Percentiles rank a stretch among this genome's conserved stretches.
Conservation (phyloP, 176 grass and related monocot species). For the Carex scoparia region DNA sequence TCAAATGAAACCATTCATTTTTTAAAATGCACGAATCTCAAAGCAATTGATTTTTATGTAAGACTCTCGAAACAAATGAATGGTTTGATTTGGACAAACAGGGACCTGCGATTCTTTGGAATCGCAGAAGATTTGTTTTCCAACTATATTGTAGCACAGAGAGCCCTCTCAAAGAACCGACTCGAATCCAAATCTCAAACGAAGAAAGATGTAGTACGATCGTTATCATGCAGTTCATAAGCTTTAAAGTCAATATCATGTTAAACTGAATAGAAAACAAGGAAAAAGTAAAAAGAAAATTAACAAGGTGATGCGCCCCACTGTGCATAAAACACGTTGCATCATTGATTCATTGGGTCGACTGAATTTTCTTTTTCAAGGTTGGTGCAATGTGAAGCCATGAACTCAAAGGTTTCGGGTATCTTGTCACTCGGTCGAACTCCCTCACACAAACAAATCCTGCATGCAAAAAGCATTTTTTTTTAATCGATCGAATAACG, state of each 20-base stretch:
- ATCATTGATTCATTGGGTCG: neutral
- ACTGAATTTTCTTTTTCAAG: neutral
- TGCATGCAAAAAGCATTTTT: conserved; percentile 29
- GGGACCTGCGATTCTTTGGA: too few species aligned
- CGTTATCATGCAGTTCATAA: neutral
- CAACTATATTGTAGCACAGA: neutral
- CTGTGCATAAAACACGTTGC: neutral
- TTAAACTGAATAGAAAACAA: neutral
- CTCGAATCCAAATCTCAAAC: neutral
- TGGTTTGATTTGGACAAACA: too few species aligned
- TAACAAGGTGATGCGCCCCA: neutral
- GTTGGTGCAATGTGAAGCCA: conserved; percentile 46
- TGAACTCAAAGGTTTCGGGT: conserved; percentile 70
- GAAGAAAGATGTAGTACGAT: neutral
- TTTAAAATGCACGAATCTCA: too few species aligned
- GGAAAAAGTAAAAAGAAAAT: neutral
- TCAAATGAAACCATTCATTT: too few species aligned
- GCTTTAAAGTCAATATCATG: neutral
- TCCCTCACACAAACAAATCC: conserved; percentile 90
- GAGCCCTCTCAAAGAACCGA: neutral
- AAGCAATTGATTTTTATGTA: too few species aligned
- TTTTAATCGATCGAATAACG: neutral
- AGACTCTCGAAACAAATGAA: too few species aligned
- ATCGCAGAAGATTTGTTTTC: too few species aligned
- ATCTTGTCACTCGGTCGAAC: conserved; percentile 59